Base-by-base conservation (phyloP, 1,284 basidiomycete species). In the Coniophora puteana region DNA sequence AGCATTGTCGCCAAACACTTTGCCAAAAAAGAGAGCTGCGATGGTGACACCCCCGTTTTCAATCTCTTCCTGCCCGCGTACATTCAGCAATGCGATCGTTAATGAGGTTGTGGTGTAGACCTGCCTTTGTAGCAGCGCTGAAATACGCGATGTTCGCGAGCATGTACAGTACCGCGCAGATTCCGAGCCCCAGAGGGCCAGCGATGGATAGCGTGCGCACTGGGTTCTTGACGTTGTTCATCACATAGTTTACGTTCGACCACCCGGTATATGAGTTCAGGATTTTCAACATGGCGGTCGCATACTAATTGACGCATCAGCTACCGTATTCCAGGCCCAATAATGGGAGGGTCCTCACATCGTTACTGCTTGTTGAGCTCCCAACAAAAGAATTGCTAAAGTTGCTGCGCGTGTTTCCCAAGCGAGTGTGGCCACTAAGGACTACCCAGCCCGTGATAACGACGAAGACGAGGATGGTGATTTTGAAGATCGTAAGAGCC, bases 241-340 rank as follows among this genome's bases (percentile, higher is more conserved):
- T 44, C 1, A 72, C 68, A 40, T 71, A 71, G 47, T 72, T 69
- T 25, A 68, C 59, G 37, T 71, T 68, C 2, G 61, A 62, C 66
- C 74, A 68, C 20, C 77, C 77, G 1, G 66, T 59, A 49, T 77
- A 78, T 4, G 71, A 57, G 48, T 68, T 68, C 16, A 76, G 61
- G 23, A 76, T 71, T 50, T 76, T 76, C 65, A 74, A 73, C 13
- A 63, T 72, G 10, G 72, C 72, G 12, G 73, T 73, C 1, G 71
- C 69, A 40, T 71, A 74, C 67, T 72, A 36, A 14, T 29, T 21
- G 3, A 35, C 8, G 10, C 8, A 20, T 35, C 10, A 17, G 7
- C 20, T 27, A 30, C 8, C 11, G 22, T 11, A 21, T 26, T 24
- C 3, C 8, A 13, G 12, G 29, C 20, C 4, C 24, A 7, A 12